Evolutionary conservation across 2,329 filamentous ascomycete genomes (phyloP).

Genomic region (Cercospora zeina): DNA sequence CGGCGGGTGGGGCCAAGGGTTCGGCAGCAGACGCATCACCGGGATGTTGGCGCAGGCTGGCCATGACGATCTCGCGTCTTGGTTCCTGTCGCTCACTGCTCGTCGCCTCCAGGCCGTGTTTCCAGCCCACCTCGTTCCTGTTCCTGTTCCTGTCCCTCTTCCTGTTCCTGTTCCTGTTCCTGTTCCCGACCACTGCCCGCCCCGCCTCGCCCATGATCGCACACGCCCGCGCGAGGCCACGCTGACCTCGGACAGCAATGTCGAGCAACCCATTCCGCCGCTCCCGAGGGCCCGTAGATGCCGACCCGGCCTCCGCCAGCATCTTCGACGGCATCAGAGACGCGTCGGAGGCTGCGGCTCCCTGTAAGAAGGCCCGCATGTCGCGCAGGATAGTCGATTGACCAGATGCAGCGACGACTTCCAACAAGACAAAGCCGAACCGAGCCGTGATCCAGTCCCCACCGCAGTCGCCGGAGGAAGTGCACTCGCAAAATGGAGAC

Average conservation of each 20-base stretch:
- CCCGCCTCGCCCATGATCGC: neutral
- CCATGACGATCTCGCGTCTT: constrained; percentile 16
- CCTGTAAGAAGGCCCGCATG: constrained; percentile 28
- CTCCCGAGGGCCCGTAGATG: constrained; percentile 30
- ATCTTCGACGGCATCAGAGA: constrained; percentile 13
- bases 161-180: neutral
- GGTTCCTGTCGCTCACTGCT: constrained; percentile 16
- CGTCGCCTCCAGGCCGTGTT: neutral
- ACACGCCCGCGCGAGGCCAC: neutral
- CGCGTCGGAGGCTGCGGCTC: constrained; percentile 18
- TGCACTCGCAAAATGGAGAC: constrained; percentile 21
- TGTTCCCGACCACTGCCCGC: too few species aligned
- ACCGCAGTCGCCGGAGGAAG: constrained; percentile 33
- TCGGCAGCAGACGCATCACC: constrained; percentile 8
- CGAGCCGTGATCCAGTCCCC: constrained; percentile 36
- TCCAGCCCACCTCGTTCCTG: neutral
- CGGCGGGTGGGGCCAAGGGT: constrained; percentile 5
- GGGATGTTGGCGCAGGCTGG: constrained; percentile 15
- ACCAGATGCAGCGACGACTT: constrained; percentile 28
- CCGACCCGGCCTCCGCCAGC: constrained; percentile 22
- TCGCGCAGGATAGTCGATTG: constrained; percentile 23
- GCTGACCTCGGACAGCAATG: constrained; percentile 26
- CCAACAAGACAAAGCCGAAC: constrained; percentile 35
- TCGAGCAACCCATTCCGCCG: constrained; percentile 40
- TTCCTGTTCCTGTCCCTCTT: neutral